Evolutionary conservation across 2,329 filamentous ascomycete species (phyloP).

Genomic region (Lasiodiplodia gonubiensis): DNA sequence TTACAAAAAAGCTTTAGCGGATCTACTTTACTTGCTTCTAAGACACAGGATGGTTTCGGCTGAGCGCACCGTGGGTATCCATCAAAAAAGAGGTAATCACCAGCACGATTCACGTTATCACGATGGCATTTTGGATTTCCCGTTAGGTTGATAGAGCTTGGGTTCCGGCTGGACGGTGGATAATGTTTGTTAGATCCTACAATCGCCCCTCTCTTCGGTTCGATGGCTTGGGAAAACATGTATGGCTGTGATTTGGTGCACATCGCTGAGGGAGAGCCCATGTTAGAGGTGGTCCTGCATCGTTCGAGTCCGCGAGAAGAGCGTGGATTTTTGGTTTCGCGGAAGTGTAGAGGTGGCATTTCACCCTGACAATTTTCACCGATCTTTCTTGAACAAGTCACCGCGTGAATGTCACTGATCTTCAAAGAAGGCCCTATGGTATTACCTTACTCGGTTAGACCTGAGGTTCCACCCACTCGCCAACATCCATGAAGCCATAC

Average conservation of each 20-base stretch:
- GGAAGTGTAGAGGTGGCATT: neutral
- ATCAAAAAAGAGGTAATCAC: slow-evolving; percentile 25
- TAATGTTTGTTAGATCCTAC: slow-evolving; percentile 5
- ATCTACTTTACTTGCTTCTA: neutral
- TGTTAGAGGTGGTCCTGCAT: neutral
- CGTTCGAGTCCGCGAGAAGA: neutral
- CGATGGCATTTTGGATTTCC: slow-evolving; percentile 5
- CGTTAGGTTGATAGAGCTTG: slow-evolving; percentile 14
- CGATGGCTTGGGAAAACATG: neutral
- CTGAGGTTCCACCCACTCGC: slow-evolving; percentile 18
- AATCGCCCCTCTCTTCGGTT: neutral
- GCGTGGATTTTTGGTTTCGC: neutral
- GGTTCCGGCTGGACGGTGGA: slow-evolving; percentile 1
- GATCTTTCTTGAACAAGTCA: neutral
- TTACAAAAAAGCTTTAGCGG: slow-evolving; percentile 9
- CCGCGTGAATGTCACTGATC: neutral
- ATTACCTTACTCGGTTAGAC: slow-evolving; percentile 11
- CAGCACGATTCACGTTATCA: slow-evolving; percentile 1
- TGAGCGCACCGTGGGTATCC: slow-evolving; percentile 12
- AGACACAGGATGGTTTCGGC: slow-evolving; percentile 1
- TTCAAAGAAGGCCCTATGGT: slow-evolving; percentile 11
- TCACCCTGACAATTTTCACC: neutral
- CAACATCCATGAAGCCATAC: slow-evolving; percentile 11
- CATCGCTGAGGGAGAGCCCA: neutral
- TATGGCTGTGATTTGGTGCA: neutral